Conservation (phyloP, 169 alveolate genomes). For the Plasmodium malariae region DNA sequence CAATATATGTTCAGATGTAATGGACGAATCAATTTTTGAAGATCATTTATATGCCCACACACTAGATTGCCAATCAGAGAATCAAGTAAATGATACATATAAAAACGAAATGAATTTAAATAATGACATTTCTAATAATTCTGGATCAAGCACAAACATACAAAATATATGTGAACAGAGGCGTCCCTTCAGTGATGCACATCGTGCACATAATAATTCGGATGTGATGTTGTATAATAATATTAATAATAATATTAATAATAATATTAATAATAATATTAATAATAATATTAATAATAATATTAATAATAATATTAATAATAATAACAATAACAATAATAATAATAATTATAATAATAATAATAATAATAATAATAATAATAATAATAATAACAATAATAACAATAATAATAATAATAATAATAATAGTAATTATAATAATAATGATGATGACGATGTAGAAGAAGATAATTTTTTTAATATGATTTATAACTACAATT, state of each 20-base stretch:
- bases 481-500: conserved; percentile 27
- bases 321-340: neutral
- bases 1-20: conserved; percentile 35
- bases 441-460: neutral
- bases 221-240: neutral
- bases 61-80: conserved; percentile 1
- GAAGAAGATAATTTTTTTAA: conserved; percentile 11
- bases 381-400: neutral
- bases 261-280: too few species aligned
- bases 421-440: neutral
- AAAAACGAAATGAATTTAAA: conserved; percentile 4
- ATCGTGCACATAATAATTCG: neutral
- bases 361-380: too few species aligned
- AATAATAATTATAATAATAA: neutral
- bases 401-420: neutral
- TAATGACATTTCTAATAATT: neutral
- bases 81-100: neutral
- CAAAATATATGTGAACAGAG: neutral
- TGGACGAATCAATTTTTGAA: conserved; percentile 24
- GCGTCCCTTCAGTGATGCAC: neutral
- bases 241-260: too few species aligned
- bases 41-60: conserved; percentile 66
- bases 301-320: neutral
- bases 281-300: too few species aligned
- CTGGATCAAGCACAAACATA: neutral